Evolutionary conservation across 345 rosid genomes (phyloP).

Genomic region (Ceriops decandra): DNA sequence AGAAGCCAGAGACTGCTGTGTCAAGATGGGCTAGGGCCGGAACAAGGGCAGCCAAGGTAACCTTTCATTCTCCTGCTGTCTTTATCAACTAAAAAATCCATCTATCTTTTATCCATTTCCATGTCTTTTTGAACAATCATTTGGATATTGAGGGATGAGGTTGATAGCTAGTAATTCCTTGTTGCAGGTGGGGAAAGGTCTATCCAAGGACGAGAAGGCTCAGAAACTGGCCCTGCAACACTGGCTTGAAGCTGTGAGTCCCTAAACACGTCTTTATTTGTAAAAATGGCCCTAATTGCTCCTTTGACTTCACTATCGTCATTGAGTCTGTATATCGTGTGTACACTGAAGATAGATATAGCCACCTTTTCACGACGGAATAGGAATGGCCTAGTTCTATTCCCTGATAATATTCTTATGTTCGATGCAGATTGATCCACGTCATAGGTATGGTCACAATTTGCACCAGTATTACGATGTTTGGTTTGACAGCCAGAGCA

Average conservation of each 20-base stretch:
- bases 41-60: constrained; percentile 87
- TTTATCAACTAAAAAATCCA: background rate
- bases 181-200: constrained; percentile 80
- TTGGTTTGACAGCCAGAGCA: constrained; percentile 59
- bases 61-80: background rate
- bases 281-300: background rate
- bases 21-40: constrained; percentile 96
- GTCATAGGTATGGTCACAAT: constrained; percentile 71
- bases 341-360: background rate
- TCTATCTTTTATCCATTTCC: background rate
- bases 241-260: constrained; percentile 97
- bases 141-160: too few species aligned
- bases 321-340: background rate
- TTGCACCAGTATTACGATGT: constrained; percentile 57
- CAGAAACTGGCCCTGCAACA: constrained; percentile 82
- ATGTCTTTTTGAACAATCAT: background rate
- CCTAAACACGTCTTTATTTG: background rate
- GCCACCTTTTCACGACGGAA: background rate
- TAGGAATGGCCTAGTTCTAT: background rate
- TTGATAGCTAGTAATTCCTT: background rate
- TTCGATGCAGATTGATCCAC: constrained; percentile 52
- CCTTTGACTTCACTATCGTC: background rate
- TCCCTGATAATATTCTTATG: background rate
- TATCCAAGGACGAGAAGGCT: constrained; percentile 81
- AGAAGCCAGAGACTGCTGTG: constrained; percentile 73